Percentiles rank a stretch among this genome's conserved stretches.
Evolutionary conservation across 768 basidiomycete species (phyloP).

Genomic region (Russula sp.): DNA sequence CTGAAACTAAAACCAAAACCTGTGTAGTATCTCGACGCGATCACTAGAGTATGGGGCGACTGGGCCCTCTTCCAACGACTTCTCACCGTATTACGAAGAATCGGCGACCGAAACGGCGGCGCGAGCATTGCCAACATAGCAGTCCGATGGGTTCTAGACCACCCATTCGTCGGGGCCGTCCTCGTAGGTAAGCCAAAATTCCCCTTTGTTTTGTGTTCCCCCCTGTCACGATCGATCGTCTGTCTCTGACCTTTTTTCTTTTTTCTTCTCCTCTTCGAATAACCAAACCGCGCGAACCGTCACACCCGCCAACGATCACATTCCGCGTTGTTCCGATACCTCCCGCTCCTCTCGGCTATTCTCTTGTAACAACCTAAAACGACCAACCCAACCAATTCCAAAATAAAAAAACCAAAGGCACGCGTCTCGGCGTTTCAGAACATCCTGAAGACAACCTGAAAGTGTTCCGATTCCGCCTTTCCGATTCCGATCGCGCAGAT

Average conservation of each 20-base stretch:
- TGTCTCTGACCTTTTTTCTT: neutral
- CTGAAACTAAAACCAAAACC: neutral
- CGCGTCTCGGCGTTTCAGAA: conserved; percentile 71
- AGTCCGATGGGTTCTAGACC: conserved; percentile 80
- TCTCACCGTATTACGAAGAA: conserved; percentile 52
- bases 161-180: conserved; percentile 71
- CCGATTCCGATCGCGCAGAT: conserved; percentile 52
- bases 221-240: neutral
- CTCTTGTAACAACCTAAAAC: no score
- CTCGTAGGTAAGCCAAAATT: conserved; percentile 58
- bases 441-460: conserved; percentile 66
- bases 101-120: conserved; percentile 65
- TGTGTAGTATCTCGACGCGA: conserved; percentile 84
- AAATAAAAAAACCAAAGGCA: no score
- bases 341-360: neutral
- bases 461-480: conserved; percentile 58
- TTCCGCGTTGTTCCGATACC: neutral
- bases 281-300: neutral
- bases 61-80: conserved; percentile 75
- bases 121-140: conserved; percentile 75
- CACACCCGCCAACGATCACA: neutral
- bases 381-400: no score
- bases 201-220: neutral
- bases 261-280: neutral
- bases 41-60: conserved; percentile 71